Evolutionary conservation across 345 rosid genomes (phyloP).

Genomic region (Salix viminalis): DNA sequence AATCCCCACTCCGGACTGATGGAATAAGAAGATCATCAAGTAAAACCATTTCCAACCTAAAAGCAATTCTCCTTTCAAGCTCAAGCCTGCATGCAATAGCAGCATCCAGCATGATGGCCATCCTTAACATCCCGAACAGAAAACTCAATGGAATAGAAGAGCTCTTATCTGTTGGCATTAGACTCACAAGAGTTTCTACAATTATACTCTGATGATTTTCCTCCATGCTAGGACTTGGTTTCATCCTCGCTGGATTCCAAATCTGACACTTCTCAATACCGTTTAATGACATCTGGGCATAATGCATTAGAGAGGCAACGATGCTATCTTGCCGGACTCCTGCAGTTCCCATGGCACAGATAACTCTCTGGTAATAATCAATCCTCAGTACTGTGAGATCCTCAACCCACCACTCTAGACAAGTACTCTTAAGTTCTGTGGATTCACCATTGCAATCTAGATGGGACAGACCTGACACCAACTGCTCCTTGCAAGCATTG

Average conservation of each 20-base stretch:
- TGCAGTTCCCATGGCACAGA: constrained; percentile 50
- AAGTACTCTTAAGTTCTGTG: constrained; percentile 50
- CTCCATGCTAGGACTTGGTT: constrained; percentile 24
- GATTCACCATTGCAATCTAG: constrained; percentile 42
- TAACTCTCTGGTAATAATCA: constrained; percentile 52
- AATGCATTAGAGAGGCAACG: constrained; percentile 62
- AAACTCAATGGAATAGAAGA: constrained; percentile 52
- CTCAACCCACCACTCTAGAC: constrained; percentile 77
- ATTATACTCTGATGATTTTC: constrained; percentile 52
- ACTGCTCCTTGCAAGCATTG: constrained; percentile 72
- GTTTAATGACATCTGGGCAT: constrained; percentile 62
- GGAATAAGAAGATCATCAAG: constrained; percentile 88
- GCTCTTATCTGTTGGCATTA: constrained; percentile 51
- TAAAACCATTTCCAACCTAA: constrained; percentile 52
- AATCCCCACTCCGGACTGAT: constrained; percentile 53
- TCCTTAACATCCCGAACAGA: constrained; percentile 73
- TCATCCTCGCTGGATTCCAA: constrained; percentile 46
- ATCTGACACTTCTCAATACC: constrained; percentile 47
- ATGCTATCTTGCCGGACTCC: constrained; percentile 61
- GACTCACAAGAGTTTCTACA: constrained; percentile 60
- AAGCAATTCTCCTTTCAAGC: constrained; percentile 61
- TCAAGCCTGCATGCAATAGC: constrained; percentile 51
- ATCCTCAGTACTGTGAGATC: constrained; percentile 61
- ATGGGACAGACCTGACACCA: constrained; percentile 56
- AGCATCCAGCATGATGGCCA: constrained; percentile 53